Conservation (phyloP, 768 basidiomycete genomes). For the Paxillus involutus region DNA sequence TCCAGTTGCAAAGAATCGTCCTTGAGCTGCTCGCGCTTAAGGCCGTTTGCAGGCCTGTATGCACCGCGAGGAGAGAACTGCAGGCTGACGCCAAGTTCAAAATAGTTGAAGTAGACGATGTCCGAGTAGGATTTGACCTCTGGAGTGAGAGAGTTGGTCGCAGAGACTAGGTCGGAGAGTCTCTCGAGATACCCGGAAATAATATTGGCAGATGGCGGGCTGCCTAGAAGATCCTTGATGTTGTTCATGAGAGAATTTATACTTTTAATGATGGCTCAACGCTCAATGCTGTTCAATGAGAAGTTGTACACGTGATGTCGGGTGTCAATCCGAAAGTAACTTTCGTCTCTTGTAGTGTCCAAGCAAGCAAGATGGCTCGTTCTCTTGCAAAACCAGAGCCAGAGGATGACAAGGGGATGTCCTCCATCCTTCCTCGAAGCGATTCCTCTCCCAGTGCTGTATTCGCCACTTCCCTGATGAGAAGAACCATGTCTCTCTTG, state of each 20-base stretch:
- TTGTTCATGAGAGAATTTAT: slow-evolving; percentile 13
- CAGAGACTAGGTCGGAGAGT: slow-evolving; percentile 30
- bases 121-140: slow-evolving; percentile 82
- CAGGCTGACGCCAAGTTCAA: slow-evolving; percentile 75
- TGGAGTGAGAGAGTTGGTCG: slow-evolving; percentile 34
- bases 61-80: slow-evolving; percentile 67
- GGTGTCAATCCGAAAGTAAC: no score
- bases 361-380: slow-evolving; percentile 16
- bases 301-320: no score
- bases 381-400: slow-evolving; percentile 19
- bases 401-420: slow-evolving; percentile 9
- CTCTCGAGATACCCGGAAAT: slow-evolving; percentile 44
- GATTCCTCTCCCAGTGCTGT: slow-evolving; percentile 19
- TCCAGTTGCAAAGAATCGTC: slow-evolving; percentile 58
- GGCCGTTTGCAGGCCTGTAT: slow-evolving; percentile 54
- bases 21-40: slow-evolving; percentile 45
- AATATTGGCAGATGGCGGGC: slow-evolving; percentile 45
- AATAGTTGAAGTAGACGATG: slow-evolving; percentile 85
- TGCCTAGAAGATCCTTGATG: slow-evolving; percentile 47
- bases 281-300: no score
- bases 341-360: no score
- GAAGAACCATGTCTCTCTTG: slow-evolving; percentile 30
- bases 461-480: slow-evolving; percentile 21
- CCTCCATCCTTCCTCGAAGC: neutral
- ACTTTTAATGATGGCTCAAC: slow-evolving; percentile 24